phyloP scores from a whole-genome alignment of 1,284 basidiomycete genomes.

The Cutaneotrichosporon mucoides region DNA sequence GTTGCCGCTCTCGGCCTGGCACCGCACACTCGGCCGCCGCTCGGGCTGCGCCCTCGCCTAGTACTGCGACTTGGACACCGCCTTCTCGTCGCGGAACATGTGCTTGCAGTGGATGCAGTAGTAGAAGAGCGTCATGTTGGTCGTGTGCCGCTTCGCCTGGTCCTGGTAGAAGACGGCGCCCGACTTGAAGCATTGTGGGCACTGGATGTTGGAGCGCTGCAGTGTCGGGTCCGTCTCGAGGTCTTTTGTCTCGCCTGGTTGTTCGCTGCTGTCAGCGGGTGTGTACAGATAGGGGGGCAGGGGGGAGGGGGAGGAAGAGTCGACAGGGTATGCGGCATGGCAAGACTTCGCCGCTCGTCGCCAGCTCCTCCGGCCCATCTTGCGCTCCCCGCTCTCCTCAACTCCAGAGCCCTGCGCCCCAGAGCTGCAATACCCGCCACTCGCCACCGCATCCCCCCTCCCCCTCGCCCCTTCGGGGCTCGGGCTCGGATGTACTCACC shows the following conservation, averaged over 20 bases:
- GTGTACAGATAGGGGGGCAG: too few species aligned
- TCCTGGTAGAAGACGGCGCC: slow-evolving; percentile 87
- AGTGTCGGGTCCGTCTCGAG: slow-evolving; percentile 87
- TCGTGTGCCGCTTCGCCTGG: slow-evolving; percentile 88
- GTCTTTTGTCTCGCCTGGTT: slow-evolving; percentile 85
- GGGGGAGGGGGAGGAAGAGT: background rate
- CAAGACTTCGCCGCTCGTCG: too few species aligned
- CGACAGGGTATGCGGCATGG: background rate
- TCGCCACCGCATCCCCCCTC: background rate
- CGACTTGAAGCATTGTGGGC: slow-evolving; percentile 47
- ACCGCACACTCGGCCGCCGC: background rate
- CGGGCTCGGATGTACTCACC: slow-evolving; percentile 57
- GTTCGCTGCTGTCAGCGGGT: slow-evolving; percentile 60
- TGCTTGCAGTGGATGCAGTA: slow-evolving; percentile 82
- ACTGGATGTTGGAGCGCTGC: slow-evolving; percentile 48
- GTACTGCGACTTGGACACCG: background rate
- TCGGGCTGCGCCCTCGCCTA: background rate
- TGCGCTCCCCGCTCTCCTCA: too few species aligned
- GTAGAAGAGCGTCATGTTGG: slow-evolving; percentile 75
- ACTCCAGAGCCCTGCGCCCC: too few species aligned
- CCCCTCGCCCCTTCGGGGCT: background rate
- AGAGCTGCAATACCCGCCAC: background rate
- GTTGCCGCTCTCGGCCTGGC: background rate
- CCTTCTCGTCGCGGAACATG: slow-evolving; percentile 65
- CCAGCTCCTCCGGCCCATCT: too few species aligned